phyloP scores from a whole-genome alignment of 1,284 basidiomycete species.

The Flammula alnicola region DNA sequence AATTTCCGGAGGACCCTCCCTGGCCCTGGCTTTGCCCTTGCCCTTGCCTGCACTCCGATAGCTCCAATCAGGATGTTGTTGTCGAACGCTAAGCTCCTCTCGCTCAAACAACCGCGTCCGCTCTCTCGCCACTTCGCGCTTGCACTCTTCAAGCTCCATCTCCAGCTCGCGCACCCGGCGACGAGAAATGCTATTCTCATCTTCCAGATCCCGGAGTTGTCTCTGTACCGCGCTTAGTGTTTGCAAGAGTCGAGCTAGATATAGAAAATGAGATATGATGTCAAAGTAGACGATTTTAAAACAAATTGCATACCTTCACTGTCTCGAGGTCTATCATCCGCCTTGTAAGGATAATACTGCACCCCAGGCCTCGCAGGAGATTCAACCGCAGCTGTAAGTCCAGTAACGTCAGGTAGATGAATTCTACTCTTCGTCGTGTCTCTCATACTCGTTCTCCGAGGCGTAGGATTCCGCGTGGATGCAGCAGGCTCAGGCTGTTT shows the following conservation, averaged over 20 bases:
- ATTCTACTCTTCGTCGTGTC: conserved; percentile 37
- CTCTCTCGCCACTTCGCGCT: conserved; percentile 70
- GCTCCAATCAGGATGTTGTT: conserved; percentile 35
- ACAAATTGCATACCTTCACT: conserved; percentile 53
- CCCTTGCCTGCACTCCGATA: no score
- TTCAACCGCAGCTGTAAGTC: conserved; percentile 73
- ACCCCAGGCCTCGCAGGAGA: conserved; percentile 63
- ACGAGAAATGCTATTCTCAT: conserved; percentile 80
- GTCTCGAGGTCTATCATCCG: conserved; percentile 52
- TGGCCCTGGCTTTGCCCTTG: conserved; percentile 43
- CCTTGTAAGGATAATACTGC: conserved; percentile 55
- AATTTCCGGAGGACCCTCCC: conserved; percentile 37
- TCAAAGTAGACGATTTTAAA: conserved; percentile 3
- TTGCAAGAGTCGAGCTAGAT: conserved; percentile 58
- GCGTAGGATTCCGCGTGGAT: conserved; percentile 21
- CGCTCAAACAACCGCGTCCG: conserved; percentile 63
- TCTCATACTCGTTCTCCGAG: conserved; percentile 24
- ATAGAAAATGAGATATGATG: conserved; percentile 8
- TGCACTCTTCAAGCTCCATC: conserved; percentile 77
- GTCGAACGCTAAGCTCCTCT: conserved; percentile 48
- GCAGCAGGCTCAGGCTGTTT: conserved; percentile 3
- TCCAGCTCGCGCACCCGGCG: conserved; percentile 83
- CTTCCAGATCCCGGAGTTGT: conserved; percentile 72
- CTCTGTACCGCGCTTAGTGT: conserved; percentile 68
- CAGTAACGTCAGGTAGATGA: conserved; percentile 78